Percentiles rank a stretch among this genome's conserved stretches.
Evolutionary conservation across 208 protist genomes (phyloP).

Genomic region (Naegleria fowleri): DNA sequence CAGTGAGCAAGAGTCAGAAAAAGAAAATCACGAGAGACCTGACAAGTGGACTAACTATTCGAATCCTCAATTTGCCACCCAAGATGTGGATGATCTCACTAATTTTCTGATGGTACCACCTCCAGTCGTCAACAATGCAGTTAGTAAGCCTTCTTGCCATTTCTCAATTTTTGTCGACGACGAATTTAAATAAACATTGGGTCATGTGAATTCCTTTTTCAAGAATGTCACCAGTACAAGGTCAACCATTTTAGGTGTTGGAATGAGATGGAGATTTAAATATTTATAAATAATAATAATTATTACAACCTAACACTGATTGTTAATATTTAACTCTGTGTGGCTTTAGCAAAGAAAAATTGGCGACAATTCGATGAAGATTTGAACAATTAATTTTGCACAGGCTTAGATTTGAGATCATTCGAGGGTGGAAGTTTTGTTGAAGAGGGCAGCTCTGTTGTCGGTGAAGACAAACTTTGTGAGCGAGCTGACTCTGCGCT

Average conservation of each 20-base stretch:
- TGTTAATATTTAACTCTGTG: too few relatives aligned
- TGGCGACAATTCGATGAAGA: too few relatives aligned
- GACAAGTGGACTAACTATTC: not conserved
- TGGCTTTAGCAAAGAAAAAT: too few relatives aligned
- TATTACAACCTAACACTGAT: too few relatives aligned
- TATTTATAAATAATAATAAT: too few relatives aligned
- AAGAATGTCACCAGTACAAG: too few relatives aligned
- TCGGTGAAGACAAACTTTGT: not conserved
- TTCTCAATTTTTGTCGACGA: not conserved
- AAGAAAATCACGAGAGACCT: not conserved
- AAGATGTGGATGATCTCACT: not conserved
- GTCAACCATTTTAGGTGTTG: too few relatives aligned
- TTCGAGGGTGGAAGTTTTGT: not conserved
- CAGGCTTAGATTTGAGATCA: too few relatives aligned
- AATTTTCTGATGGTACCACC: not conserved
- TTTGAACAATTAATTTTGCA: too few relatives aligned
- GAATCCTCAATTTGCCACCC: not conserved
- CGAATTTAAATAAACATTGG: not conserved
- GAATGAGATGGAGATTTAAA: too few relatives aligned
- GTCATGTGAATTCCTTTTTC: too few relatives aligned
- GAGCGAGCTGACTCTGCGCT: not conserved
- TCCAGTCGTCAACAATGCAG: not conserved
- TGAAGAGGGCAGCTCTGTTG: not conserved
- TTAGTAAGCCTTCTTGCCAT: not conserved
- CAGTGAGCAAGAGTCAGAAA: not conserved